Conservation (phyloP, 805 yeast species). For the Brettanomyces nanus region DNA sequence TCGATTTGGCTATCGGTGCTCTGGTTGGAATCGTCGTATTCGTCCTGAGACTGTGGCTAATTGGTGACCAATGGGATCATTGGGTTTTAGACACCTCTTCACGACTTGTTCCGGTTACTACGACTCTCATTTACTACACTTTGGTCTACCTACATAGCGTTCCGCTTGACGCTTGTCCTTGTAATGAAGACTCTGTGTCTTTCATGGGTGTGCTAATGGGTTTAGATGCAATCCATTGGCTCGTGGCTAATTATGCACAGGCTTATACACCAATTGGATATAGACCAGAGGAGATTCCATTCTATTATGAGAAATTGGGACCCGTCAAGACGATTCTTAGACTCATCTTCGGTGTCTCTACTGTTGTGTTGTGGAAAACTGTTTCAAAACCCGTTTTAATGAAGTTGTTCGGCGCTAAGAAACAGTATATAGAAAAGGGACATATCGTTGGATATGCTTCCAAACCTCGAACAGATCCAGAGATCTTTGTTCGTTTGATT, state of each 20-base stretch:
- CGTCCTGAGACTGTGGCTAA: slow-evolving; percentile 31
- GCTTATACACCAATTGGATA: slow-evolving; percentile 7
- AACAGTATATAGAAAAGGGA: slow-evolving; percentile 1
- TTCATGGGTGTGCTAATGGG: slow-evolving; percentile 86
- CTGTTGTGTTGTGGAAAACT: slow-evolving; percentile 68
- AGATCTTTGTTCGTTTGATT: slow-evolving; percentile 64
- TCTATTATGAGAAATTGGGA: slow-evolving; percentile 35
- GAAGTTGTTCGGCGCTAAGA: slow-evolving; percentile 28
- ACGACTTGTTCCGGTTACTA: slow-evolving; percentile 27
- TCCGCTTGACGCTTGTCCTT: slow-evolving; percentile 92
- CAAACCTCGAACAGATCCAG: slow-evolving; percentile 61
- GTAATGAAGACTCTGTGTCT: slow-evolving; percentile 92
- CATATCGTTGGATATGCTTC: slow-evolving; percentile 36
- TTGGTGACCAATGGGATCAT: slow-evolving; percentile 38
- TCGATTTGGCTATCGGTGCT: slow-evolving; percentile 65
- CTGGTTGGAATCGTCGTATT: slow-evolving; percentile 51
- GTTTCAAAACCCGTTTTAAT: slow-evolving; percentile 61
- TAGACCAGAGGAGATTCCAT: slow-evolving; percentile 31
- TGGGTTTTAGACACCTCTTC: slow-evolving; percentile 18
- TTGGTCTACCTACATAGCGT: slow-evolving; percentile 64
- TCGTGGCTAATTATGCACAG: slow-evolving; percentile 18
- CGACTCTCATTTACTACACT: slow-evolving; percentile 31
- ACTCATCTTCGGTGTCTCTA: slow-evolving; percentile 49
- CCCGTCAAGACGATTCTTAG: slow-evolving; percentile 35
- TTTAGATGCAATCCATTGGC: slow-evolving; percentile 55